These are phyloP conservation scores for Fusarium chuoi DNA, from an alignment of 2,329 filamentous ascomycete genomes.

Conservation along the genomic window DNA sequence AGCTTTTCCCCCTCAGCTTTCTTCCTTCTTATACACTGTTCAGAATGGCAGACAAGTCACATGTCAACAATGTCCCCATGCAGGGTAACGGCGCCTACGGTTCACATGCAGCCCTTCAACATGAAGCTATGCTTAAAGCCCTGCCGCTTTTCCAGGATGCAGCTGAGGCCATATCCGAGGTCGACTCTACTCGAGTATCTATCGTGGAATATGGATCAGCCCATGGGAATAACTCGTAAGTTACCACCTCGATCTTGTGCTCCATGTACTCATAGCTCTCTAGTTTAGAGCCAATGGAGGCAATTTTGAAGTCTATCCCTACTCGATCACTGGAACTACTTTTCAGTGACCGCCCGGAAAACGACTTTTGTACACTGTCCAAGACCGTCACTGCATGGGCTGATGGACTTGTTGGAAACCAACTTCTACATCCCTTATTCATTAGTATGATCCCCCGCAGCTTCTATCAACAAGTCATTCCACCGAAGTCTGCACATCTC, in stretches of 20 bases:
- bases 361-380: not conserved
- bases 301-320: not conserved
- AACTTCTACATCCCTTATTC: not conserved
- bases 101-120: not conserved
- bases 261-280: not conserved
- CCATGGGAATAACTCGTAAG: conserved; percentile 1
- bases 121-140: not conserved
- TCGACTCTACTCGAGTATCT: not conserved
- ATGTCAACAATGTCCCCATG: not conserved
- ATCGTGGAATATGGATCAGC: not conserved
- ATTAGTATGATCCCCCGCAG: not conserved
- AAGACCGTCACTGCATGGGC: not conserved
- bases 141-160: not conserved
- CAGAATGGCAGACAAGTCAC: not conserved
- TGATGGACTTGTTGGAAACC: not conserved
- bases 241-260: fast-evolving
- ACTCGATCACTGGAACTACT: not conserved
- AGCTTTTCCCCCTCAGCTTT: not conserved
- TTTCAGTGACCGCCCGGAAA: not conserved
- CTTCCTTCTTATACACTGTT: not conserved
- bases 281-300: not conserved
- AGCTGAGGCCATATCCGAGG: not conserved
- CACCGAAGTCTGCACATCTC: not conserved
- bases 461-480: not conserved
- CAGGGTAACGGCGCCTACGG: not conserved